Conservation (phyloP, 257 asterid species). For the Petrea volubilis region DNA sequence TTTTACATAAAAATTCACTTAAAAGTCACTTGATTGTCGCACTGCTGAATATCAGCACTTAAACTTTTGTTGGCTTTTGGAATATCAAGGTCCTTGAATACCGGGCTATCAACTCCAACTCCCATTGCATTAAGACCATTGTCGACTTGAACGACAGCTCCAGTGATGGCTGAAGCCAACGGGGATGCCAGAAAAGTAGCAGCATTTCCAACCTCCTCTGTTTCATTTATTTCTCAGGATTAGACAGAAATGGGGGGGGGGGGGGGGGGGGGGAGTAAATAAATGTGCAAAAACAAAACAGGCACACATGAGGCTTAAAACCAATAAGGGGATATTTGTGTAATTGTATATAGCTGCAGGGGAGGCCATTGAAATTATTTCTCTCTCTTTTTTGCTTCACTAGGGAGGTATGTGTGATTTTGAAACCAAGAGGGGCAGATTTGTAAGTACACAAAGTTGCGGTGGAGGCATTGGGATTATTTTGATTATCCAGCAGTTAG, state of each 20-base stretch:
- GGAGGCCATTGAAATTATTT: too few species aligned
- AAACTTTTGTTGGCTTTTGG: conserved; percentile 53
- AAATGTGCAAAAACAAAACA: too few species aligned
- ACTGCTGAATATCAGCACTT: neutral
- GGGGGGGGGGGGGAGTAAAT: too few species aligned
- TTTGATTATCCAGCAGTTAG: conserved; percentile 92
- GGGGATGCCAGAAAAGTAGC: conserved; percentile 75
- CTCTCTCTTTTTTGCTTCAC: too few species aligned
- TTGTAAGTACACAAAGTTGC: too few species aligned
- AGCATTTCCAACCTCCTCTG: conserved; percentile 71
- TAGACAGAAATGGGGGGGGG: neutral
- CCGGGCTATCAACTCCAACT: conserved; percentile 74
- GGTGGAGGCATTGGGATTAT: too few species aligned
- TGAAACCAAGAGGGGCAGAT: too few species aligned
- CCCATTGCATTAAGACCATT: conserved; percentile 78
- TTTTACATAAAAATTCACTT: conserved; percentile 13
- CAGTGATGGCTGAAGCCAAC: conserved; percentile 73
- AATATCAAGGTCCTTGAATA: conserved; percentile 55
- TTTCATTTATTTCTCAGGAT: conserved; percentile 22
- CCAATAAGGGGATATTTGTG: too few species aligned
- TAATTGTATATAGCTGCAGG: too few species aligned
- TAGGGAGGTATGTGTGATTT: too few species aligned
- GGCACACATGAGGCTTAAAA: too few species aligned
- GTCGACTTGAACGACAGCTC: conserved; percentile 63
- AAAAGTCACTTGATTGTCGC: neutral